Evolutionary conservation across 2,329 filamentous ascomycete genomes (phyloP).

Genomic region (Epichloe uncinata): DNA sequence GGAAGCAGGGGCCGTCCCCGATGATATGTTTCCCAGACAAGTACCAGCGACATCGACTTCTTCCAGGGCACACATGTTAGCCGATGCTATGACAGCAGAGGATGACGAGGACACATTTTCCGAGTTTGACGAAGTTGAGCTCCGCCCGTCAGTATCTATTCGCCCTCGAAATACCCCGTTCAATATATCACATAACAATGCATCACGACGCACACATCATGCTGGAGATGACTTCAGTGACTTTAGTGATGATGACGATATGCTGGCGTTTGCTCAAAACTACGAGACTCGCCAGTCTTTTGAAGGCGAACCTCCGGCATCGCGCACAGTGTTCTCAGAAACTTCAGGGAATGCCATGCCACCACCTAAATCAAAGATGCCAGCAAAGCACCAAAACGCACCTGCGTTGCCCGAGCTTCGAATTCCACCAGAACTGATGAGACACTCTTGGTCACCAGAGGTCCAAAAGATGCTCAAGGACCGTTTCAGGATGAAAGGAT

Average conservation of each 20-base stretch:
- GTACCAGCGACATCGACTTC: neutral
- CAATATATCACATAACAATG: neutral
- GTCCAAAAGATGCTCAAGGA: slow-evolving; percentile 70
- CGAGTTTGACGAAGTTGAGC: slow-evolving; percentile 18
- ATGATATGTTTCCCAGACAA: slow-evolving; percentile 16
- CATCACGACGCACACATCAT: slow-evolving; percentile 8
- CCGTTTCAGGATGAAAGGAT: slow-evolving; percentile 72
- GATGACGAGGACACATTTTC: slow-evolving; percentile 16
- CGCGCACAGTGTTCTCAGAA: slow-evolving; percentile 30
- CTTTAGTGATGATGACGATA: slow-evolving; percentile 37
- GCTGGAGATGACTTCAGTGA: slow-evolving; percentile 28
- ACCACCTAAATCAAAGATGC: slow-evolving; percentile 18
- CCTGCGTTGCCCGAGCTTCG: slow-evolving; percentile 15
- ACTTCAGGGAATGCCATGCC: slow-evolving; percentile 33
- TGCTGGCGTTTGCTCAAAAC: slow-evolving; percentile 38
- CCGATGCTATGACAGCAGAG: neutral
- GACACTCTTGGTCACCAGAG: slow-evolving; percentile 71
- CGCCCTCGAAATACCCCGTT: neutral
- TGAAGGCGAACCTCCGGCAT: slow-evolving; percentile 10
- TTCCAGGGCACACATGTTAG: slow-evolving; percentile 2
- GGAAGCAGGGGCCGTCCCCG: slow-evolving; percentile 11
- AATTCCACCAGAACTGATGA: slow-evolving; percentile 43
- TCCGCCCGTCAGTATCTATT: slow-evolving; percentile 6
- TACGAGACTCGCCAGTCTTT: slow-evolving; percentile 29
- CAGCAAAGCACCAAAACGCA: slow-evolving; percentile 19